Evolutionary conservation across 805 yeast species (phyloP).

Genomic region (Suhomyces xylopsoci): DNA sequence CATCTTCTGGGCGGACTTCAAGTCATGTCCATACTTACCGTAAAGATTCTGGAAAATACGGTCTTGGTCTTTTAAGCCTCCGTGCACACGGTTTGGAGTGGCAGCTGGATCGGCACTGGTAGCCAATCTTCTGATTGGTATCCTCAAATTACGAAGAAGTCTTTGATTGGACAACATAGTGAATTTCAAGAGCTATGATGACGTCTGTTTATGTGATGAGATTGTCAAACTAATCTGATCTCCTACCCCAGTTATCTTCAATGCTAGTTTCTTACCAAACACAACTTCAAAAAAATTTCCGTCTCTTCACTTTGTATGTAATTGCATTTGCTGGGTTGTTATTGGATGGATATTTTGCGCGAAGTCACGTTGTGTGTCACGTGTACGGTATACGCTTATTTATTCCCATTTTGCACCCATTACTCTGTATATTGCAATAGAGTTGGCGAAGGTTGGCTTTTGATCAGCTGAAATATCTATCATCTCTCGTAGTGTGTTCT

Average conservation of each 20-base stretch:
- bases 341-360: conserved; percentile 10
- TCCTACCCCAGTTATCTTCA: neutral
- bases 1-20: conserved; percentile 70
- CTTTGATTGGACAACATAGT: conserved; percentile 1
- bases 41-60: conserved; percentile 85
- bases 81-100: conserved; percentile 54
- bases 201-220: neutral
- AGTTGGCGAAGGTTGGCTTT: neutral
- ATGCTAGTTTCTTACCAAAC: neutral
- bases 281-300: conserved; percentile 1
- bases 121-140: conserved; percentile 36
- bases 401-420: neutral
- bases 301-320: conserved; percentile 7
- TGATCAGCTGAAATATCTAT: neutral
- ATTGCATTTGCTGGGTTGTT: conserved; percentile 14
- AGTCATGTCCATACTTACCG: conserved; percentile 69
- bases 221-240: neutral
- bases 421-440: neutral
- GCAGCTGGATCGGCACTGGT: conserved; percentile 47
- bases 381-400: neutral
- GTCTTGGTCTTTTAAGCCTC: conserved; percentile 79
- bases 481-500: too few species aligned
- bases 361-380: neutral
- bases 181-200: neutral
- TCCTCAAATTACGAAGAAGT: conserved; percentile 36